Conservation (phyloP, 208 protist species). For the Porcisia deanei region DNA sequence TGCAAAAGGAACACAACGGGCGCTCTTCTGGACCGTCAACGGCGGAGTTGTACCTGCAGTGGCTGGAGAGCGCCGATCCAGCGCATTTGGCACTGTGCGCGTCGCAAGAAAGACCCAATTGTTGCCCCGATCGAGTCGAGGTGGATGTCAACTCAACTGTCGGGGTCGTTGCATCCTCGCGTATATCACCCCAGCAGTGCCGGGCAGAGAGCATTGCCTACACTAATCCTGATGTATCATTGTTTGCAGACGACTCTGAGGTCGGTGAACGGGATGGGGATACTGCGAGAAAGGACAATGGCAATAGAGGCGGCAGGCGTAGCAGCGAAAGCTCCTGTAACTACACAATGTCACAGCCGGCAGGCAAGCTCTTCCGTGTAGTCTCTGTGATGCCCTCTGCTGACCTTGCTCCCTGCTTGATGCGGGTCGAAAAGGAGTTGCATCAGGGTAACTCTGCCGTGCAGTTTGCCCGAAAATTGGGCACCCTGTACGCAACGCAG, state of each 20-base stretch:
- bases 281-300: not conserved
- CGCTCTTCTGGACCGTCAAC: conserved; percentile 7
- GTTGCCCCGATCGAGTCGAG: not conserved
- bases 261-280: conserved; percentile 1
- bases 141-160: not conserved
- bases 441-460: conserved; percentile 35
- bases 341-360: conserved; percentile 7
- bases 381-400: conserved; percentile 20
- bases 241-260: conserved; percentile 3
- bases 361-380: conserved; percentile 10
- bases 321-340: conserved; percentile 10
- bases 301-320: not conserved
- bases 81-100: not conserved
- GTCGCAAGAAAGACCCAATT: not conserved
- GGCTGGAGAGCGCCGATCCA: conserved; percentile 6
- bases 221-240: not conserved
- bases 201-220: not conserved
- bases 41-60: conserved; percentile 25
- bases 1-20: conserved; percentile 3
- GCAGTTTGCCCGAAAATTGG: conserved; percentile 69
- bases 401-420: conserved; percentile 17
- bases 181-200: not conserved
- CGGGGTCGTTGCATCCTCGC: not conserved
- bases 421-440: conserved; percentile 32
- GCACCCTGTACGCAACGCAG: conserved; percentile 68